Evolutionary conservation across 441 rosid species (phyloP), one percentile per base, ranked within the genome.

Genomic region (Pelargonium fulgidum): DNA sequence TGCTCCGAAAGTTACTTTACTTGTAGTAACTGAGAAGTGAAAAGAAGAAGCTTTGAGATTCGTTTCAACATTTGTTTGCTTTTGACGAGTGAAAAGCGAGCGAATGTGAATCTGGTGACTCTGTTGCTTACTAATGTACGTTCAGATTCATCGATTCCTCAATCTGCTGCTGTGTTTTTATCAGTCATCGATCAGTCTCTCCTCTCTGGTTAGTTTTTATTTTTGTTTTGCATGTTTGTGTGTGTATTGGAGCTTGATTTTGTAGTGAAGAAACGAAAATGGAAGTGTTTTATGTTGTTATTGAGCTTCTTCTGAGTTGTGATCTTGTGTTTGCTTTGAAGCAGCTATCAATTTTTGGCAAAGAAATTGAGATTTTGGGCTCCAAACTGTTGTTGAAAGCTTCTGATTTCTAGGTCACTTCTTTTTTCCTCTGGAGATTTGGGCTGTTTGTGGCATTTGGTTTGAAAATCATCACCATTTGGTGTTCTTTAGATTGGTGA

Each of bases 251-350:
- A 26, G 62, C 24, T 12, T 74, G 48, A 41, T 66, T 16, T 19
- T 56, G 24, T n/a, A 7, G 48, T 52, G 3, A 68, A 54, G 33
- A 54, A 14, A 4, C 22, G 41, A 56, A 67, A 70, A 17, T 66
- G 13, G 39, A 24, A 36, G 44, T 48, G 54, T 48, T 70, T 70
- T 70, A 64, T 65, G 47, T 41, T 68, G 44, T 66, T 64, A 56
- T 59, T 78, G 71, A 72, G 77, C 81, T 69, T 64, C 17, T 65
- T 10, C 7, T 59, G 69, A 17, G 29, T 8, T 69, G 71, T 67
- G 33, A 14, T 59, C 48, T 29, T 68, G 29, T 54, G 13, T 29
- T 10, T 62, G 36, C 36, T 62, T 62, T 24, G 24, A 20, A 22
- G 17, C 41, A 22, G 41, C 41, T 62, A 62, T 26, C 24, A 62